Base-by-base conservation (phyloP, 257 asterid species). In the Verbena officinalis region DNA sequence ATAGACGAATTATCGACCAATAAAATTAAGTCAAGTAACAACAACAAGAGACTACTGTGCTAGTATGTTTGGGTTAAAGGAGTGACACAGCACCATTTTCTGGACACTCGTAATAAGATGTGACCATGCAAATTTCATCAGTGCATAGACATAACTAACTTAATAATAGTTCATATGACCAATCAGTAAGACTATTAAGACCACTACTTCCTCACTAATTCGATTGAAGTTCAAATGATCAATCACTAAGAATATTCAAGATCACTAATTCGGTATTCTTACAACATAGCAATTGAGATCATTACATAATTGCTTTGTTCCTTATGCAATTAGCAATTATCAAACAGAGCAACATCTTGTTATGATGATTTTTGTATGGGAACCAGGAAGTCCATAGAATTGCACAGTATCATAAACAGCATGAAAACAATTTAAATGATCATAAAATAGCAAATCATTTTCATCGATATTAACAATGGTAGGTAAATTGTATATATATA, bases 401-500 rank as follows among this genome's bases (percentile, higher is more conserved):
- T 55, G 59, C 57, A 55, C 9, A 20, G 7, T 7, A 14, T 34
- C 22, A 13, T 56, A 19, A 49, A 45, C 31, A 54, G 33, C 62
- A 53, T 51, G 55, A 17, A 31, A 52, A 62, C 10, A 57, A 38
- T 23, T 39, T 22, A 17, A 34, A 55, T 46, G 31, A 23, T 21
- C 22, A 36, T 16, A 39, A 5, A 36, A 39, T 10, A 30, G 53
- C 6, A 33, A 34, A 55, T 45, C 45, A 68, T 19, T 55, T 51
- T 49, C 67, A 68, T 16, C 5, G 14, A 71, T 65, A 60, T 56
- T 52, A 63, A 42, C 27, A 16, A 55, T 12, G 17, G 15, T 14
- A 44, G 58, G 40, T 24, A 51, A 64, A 61, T 30, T 2, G 23
- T 11, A 9, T 14, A 48, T 21, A 31, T 2, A 2, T 27, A 27